Percentiles rank a stretch among this genome's conserved stretches.
Evolutionary conservation across 176 grass and related monocot genomes (phyloP).

Genomic region (Oryza australiensis): DNA sequence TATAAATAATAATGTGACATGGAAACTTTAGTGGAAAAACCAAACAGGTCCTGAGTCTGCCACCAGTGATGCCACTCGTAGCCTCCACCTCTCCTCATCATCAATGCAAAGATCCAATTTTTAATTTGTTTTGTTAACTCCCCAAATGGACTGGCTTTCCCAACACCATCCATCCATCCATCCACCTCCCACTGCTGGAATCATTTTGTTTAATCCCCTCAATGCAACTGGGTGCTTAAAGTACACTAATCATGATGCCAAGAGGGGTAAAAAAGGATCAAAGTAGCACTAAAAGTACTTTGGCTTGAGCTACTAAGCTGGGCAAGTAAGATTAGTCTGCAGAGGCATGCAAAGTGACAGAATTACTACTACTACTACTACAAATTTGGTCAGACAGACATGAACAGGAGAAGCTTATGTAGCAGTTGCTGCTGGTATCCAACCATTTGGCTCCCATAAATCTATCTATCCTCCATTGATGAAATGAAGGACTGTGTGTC

Average conservation of each 20-base stretch:
- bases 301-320: neutral
- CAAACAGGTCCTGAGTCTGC: no score
- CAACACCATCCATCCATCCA: neutral
- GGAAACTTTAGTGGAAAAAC: no score
- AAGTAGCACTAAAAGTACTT: neutral
- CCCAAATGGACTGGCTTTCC: conserved; percentile 20
- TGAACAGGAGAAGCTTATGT: neutral
- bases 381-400: neutral
- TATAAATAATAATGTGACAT: no score
- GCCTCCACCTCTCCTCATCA: neutral
- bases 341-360: neutral
- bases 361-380: neutral
- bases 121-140: neutral
- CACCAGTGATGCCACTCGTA: neutral
- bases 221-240: conserved; percentile 1
- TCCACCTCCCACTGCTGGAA: neutral
- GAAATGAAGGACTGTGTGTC: neutral
- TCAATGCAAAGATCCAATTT: neutral
- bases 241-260: conserved; percentile 26
- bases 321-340: neutral
- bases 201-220: conserved; percentile 23
- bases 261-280: neutral
- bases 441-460: neutral
- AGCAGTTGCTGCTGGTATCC: neutral
- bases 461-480: neutral